Evolutionary conservation across 768 basidiomycete species (phyloP), one percentile per base, ranked within the genome.

Genomic region (Trichaptum fuscoviolaceum): DNA sequence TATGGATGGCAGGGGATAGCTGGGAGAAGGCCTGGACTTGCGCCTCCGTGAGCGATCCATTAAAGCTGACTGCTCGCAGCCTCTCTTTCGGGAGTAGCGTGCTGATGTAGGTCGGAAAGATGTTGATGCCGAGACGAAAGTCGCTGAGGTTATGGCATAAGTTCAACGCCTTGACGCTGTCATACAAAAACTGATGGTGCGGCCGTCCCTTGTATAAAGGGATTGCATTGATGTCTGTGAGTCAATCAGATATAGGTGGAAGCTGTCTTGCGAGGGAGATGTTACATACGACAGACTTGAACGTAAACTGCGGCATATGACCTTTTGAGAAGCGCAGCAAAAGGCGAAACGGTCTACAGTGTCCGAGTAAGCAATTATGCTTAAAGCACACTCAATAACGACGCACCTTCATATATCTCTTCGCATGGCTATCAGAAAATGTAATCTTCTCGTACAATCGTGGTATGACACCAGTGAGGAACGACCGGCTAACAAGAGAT

Each of bases 401-500:
- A 74, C 83, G 57, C 64, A 87, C 87, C 64, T 71, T 71, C 27
- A 80, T 80, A 74, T 86, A 89, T 25, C 81, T 81, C 68, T 89
- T 90, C 17, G 84, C 81, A 70, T 90, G 85, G 26, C 78, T 78
- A 3, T 80, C 63, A 2, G 83, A 80, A 76, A 87, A 91, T 7
- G 78, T 79, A 58, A 92, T 78, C 2, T 75, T 82, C 34, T 80
- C 74, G 73, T 93, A 92, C 8, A 93, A 77, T 18, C 80, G 77
- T 0, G 90, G 89, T 2, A 87, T 82, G 0, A 84, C 87, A 0
- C 82, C 89, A 0, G 84, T 83, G 26, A 87, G 78, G 68, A 92
- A 92, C 0, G 88, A 84, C 58, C 80, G 81, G 71, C 84, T 88
- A 71, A 90, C 90, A 57, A 86, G 84, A 0, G 87, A 84, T 23